phyloP scores from a whole-genome alignment of 2,329 filamentous ascomycete species.

The Plenodomus biglobosus region DNA sequence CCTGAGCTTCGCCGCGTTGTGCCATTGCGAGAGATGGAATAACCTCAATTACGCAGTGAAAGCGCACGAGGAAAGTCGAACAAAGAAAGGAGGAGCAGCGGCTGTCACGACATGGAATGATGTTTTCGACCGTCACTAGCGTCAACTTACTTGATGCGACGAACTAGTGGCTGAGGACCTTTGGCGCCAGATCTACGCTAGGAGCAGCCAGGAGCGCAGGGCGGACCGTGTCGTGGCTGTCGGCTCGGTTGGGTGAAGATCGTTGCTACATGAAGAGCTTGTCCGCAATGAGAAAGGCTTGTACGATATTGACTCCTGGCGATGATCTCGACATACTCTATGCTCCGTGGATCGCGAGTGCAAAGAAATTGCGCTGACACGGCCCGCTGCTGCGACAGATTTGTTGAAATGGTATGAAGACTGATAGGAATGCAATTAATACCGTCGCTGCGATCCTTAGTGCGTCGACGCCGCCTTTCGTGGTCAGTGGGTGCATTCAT shows the following conservation, averaged over 20 bases:
- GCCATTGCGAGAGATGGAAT: slow-evolving; percentile 26
- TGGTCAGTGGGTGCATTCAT: no score
- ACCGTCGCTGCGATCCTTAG: no score
- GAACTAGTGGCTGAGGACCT: no score
- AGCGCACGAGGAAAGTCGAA: neutral
- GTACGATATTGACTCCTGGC: neutral
- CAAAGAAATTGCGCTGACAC: no score
- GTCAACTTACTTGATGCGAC: no score
- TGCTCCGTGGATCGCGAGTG: neutral
- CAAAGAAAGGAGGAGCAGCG: neutral
- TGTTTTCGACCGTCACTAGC: slow-evolving; percentile 17
- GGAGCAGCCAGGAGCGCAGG: no score
- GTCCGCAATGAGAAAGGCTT: neutral
- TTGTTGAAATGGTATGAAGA: neutral
- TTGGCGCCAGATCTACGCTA: no score
- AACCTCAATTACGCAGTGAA: neutral
- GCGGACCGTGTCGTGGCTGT: no score
- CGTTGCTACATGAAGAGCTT: neutral
- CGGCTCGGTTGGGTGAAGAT: neutral
- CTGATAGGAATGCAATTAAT: no score
- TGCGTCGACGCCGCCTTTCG: no score
- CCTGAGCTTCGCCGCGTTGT: slow-evolving; percentile 40
- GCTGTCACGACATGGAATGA: slow-evolving; percentile 1
- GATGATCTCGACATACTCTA: neutral
- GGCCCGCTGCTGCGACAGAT: no score